Conservation (phyloP, 352 stramenopile genomes). For the Phytophthora meadii region DNA sequence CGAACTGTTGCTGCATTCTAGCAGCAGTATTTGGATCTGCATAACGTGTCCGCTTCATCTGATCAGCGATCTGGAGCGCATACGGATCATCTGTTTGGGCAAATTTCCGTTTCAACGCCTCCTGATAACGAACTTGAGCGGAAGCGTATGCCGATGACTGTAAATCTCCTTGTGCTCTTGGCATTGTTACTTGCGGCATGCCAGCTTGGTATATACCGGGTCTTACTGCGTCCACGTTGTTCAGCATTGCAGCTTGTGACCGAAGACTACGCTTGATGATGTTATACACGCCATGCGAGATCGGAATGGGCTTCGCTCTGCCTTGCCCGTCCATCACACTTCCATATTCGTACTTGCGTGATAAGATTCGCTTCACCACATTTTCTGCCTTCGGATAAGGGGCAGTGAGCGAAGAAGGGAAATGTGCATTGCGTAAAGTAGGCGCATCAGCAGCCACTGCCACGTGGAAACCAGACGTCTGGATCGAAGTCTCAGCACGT, state of each 20-base stretch:
- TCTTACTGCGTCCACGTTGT: slow-evolving; percentile 26
- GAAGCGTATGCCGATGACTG: slow-evolving; percentile 32
- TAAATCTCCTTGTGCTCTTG: slow-evolving; percentile 35
- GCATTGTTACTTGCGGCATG: slow-evolving; percentile 21
- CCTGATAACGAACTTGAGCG: slow-evolving; percentile 36
- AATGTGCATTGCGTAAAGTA: slow-evolving; percentile 35
- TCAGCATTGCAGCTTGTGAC: slow-evolving; percentile 29
- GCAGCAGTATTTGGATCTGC: slow-evolving; percentile 12
- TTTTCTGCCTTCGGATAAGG: slow-evolving; percentile 52
- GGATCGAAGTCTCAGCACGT: slow-evolving; percentile 42
- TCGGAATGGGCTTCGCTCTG: slow-evolving; percentile 36
- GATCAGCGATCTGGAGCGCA: slow-evolving; percentile 36
- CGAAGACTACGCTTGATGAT: slow-evolving; percentile 38
- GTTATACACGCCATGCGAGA: slow-evolving; percentile 59
- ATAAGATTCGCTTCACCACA: slow-evolving; percentile 48
- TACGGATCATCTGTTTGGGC: slow-evolving; percentile 30
- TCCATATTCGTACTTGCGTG: slow-evolving; percentile 62
- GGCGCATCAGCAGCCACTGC: slow-evolving; percentile 30
- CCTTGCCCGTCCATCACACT: slow-evolving; percentile 44
- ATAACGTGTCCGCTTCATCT: slow-evolving; percentile 44
- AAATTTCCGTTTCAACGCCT: slow-evolving; percentile 49
- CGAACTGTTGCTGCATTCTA: slow-evolving; percentile 31
- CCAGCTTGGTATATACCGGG: slow-evolving; percentile 26
- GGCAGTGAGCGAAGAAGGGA: slow-evolving; percentile 42
- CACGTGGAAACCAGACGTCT: slow-evolving; percentile 42